Base-by-base conservation (phyloP, 495 filamentous ascomycete genomes). In the Terfezia boudieri region DNA sequence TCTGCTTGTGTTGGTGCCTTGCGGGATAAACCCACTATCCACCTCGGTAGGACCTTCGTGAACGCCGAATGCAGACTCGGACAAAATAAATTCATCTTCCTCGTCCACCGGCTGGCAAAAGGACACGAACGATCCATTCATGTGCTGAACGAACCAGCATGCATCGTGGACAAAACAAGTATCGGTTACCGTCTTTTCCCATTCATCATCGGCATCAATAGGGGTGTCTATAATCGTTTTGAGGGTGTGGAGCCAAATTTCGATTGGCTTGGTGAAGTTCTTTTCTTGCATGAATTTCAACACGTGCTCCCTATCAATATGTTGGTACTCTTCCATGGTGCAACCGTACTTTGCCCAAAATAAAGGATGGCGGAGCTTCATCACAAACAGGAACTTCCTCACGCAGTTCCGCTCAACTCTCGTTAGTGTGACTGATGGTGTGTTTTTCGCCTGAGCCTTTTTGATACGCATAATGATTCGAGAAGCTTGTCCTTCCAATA, bases 211-310 rank as follows among this genome's bases (percentile, higher is more conserved):
- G 0, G 59, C 36, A 60, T 72, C 69, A 63, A 75, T 71, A 1
- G 70, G 61, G 0, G 73, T 52, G 0, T 74, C 65, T n/a, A 77
- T 54, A 23, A 76, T 71, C 11, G 61, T 59, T 50, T 67, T 65
- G n/a, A 78, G 58, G 23, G 68, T 69, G 17, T 71, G 53, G n/a
- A 73, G 68, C 74, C 74, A 78, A 2, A 77, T 74, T 22, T 75
- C 69, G 16, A 67, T 55, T 0, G 75, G 74, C 17, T 56, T 63
- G n/a, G 61, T 60, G 56, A 71, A 70, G 0, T 65, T 66, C 32
- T 68, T 71, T 43, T 69, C 54, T 12, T 53, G 14, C 72, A 77
- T 75, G 61, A 73, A 76, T 10, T 65, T 56, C 4, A 56, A 53
- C 37, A 76, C 20, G 1, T 38, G 4, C 3, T 66, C 61, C 51